Percentiles rank a stretch among this genome's conserved stretches.
Conservation (phyloP, 1,284 basidiomycete species). For the Trametes versicolor region DNA sequence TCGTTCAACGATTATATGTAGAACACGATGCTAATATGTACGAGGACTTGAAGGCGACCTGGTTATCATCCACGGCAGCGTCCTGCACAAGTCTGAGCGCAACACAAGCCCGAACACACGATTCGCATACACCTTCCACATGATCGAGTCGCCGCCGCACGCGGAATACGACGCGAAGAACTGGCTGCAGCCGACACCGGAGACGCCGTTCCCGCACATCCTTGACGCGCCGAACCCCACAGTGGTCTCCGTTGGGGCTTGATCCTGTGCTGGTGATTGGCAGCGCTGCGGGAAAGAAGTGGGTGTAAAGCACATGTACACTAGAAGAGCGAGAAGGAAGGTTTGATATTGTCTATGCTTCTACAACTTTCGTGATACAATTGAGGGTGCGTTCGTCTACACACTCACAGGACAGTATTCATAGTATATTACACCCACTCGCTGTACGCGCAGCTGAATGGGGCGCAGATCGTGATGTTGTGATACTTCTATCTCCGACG, state of each 20-base stretch:
- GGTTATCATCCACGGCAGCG: conserved; percentile 90
- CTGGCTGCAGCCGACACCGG: conserved; percentile 88
- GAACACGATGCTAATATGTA: conserved; percentile 7
- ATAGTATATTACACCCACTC: no score
- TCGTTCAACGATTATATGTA: neutral
- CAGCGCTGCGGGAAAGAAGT: neutral
- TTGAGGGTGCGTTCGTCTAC: no score
- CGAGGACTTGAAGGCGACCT: conserved; percentile 68
- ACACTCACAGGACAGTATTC: no score
- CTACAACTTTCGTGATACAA: no score
- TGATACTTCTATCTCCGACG: neutral
- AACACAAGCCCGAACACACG: conserved; percentile 80
- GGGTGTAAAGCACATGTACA: neutral
- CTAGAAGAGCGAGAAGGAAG: no score
- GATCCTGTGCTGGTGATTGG: neutral
- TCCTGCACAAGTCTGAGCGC: conserved; percentile 88
- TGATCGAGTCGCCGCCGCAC: conserved; percentile 77
- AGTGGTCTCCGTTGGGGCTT: conserved; percentile 35
- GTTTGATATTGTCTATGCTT: no score
- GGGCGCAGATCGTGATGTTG: no score
- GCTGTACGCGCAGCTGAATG: no score
- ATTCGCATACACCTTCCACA: conserved; percentile 95
- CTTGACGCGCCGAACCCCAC: conserved; percentile 52
- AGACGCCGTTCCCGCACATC: conserved; percentile 85
- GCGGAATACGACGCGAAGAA: conserved; percentile 82